Evolutionary conservation across 306 rosid genomes (phyloP).

Genomic region (Sicyos edulis): DNA sequence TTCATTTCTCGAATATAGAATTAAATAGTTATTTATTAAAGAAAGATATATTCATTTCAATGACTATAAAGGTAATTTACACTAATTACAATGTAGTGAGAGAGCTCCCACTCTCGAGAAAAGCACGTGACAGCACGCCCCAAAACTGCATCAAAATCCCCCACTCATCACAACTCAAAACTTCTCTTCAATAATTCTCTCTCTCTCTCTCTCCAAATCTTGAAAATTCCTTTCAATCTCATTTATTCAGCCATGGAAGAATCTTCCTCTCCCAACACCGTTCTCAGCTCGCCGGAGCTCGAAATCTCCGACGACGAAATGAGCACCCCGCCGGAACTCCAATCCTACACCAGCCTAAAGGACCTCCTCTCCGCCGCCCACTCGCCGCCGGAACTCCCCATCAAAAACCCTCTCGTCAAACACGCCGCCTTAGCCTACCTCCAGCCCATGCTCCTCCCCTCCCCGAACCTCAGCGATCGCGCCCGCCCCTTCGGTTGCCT

Average conservation of each 20-base stretch:
- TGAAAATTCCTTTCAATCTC: constrained; percentile 17
- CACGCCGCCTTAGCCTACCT: constrained; percentile 73
- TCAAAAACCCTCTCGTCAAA: constrained; percentile 57
- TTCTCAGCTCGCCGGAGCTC: constrained; percentile 1
- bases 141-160: background rate
- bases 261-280: constrained; percentile 18
- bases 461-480: constrained; percentile 22
- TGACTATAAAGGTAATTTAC: too few relatives aligned
- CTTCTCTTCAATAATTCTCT: background rate
- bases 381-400: constrained; percentile 34
- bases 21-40: too few relatives aligned
- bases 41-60: too few relatives aligned
- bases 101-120: background rate
- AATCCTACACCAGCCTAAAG: constrained; percentile 45
- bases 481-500: constrained; percentile 29
- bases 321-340: constrained; percentile 19
- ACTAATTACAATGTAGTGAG: too few relatives aligned
- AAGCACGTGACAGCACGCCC: background rate
- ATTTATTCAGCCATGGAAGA: background rate
- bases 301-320: constrained; percentile 32
- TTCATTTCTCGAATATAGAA: too few relatives aligned
- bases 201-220: constrained; percentile 23
- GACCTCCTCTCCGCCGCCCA: constrained; percentile 36
- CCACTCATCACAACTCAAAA: background rate
- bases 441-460: constrained; percentile 43